Evolutionary conservation across 2,329 filamentous ascomycete genomes (phyloP).

Genomic region (Microcyclosporella mali): DNA sequence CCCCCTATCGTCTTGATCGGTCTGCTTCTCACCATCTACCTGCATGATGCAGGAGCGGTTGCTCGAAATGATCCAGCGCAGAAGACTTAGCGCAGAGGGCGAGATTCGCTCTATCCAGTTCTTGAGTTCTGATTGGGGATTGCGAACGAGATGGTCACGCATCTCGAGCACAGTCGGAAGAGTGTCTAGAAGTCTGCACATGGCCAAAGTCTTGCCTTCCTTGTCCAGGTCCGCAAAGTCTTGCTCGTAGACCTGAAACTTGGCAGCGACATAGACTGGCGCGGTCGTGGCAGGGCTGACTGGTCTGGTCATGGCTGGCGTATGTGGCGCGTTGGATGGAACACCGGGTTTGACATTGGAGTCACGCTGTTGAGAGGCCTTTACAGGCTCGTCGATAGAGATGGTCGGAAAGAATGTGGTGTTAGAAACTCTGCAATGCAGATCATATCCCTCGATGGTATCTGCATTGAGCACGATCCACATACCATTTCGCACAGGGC

Average conservation of each 20-base stretch:
- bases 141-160: slow-evolving; percentile 41
- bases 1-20: slow-evolving; percentile 3
- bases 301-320: slow-evolving; percentile 8
- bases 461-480: slow-evolving; percentile 43
- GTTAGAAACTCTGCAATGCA: slow-evolving; percentile 49
- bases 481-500: slow-evolving; percentile 40
- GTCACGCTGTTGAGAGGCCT: neutral
- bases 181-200: slow-evolving; percentile 50
- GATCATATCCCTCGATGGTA: slow-evolving; percentile 12
- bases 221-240: slow-evolving; percentile 53
- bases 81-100: slow-evolving; percentile 58
- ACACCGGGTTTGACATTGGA: neutral
- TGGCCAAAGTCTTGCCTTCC: slow-evolving; percentile 43
- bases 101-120: slow-evolving; percentile 57
- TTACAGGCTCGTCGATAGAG: slow-evolving; percentile 25
- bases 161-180: slow-evolving; percentile 59
- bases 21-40: slow-evolving; percentile 46
- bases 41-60: slow-evolving; percentile 83
- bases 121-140: slow-evolving; percentile 35
- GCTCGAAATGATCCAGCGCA: slow-evolving; percentile 85
- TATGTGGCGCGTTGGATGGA: slow-evolving; percentile 3
- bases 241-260: slow-evolving; percentile 44
- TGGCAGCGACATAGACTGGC: slow-evolving; percentile 29
- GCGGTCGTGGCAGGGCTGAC: slow-evolving; percentile 12
- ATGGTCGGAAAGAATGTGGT: slow-evolving; percentile 41